Evolutionary conservation across 2,329 filamentous ascomycete species (phyloP).

Genomic region (Monosporascus sp.): DNA sequence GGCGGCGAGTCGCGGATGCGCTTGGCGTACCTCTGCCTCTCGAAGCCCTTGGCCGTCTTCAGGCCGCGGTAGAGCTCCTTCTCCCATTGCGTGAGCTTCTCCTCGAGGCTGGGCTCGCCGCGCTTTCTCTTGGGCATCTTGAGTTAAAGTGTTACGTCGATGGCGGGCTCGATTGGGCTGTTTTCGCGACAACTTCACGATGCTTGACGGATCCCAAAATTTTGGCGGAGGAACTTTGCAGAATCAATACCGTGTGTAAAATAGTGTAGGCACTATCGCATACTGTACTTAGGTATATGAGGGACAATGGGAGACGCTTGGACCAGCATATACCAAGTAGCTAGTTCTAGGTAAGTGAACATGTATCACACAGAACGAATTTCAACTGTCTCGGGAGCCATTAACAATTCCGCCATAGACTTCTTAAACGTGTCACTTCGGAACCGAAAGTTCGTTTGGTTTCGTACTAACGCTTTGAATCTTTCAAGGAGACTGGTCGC

Average conservation of each 20-base stretch:
- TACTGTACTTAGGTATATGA: no score
- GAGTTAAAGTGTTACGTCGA: not conserved
- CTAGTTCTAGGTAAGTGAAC: no score
- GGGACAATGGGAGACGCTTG: no score
- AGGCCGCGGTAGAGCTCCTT: slow-evolving; percentile 61
- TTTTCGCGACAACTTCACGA: not conserved
- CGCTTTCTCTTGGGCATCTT: slow-evolving; percentile 39
- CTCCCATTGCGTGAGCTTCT: slow-evolving; percentile 48
- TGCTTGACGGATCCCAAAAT: not conserved
- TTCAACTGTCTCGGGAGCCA: no score
- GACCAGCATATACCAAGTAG: no score
- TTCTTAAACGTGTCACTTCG: no score
- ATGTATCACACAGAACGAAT: no score
- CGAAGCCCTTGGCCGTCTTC: slow-evolving; percentile 69
- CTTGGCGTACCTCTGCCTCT: slow-evolving; percentile 70
- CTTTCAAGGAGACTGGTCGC: no score
- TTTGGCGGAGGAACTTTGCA: not conserved
- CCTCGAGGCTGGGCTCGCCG: slow-evolving; percentile 43
- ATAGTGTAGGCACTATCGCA: no score
- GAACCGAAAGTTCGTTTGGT: no score
- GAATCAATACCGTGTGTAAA: not conserved
- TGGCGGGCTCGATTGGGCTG: slow-evolving; percentile 1
- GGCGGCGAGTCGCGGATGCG: slow-evolving; percentile 43
- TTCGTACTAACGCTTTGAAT: no score
- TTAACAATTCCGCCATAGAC: no score